Conservation (phyloP, 768 basidiomycete genomes). For the Lentinula lateritia region DNA sequence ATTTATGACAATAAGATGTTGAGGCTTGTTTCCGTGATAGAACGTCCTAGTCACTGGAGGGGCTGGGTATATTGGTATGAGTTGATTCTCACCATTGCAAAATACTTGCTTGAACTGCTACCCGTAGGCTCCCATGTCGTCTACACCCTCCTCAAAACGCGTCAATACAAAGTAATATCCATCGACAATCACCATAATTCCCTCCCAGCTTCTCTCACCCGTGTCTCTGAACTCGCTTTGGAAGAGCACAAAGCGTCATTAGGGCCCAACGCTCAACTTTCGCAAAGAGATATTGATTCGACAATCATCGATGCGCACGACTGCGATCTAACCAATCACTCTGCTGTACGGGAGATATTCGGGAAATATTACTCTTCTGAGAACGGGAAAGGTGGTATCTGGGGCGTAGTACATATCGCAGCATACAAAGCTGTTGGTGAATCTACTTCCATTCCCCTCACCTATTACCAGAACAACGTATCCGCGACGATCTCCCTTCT, state of each 20-base stretch:
- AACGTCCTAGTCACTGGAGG: constrained; percentile 72
- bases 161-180: constrained; percentile 87
- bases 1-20: too few species aligned
- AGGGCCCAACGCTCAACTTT: constrained; percentile 23
- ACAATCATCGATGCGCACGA: constrained; percentile 63
- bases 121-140: constrained; percentile 87
- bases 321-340: constrained; percentile 71
- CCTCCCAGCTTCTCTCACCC: constrained; percentile 62
- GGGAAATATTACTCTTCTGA: constrained; percentile 46
- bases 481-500: constrained; percentile 80
- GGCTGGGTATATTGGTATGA: constrained; percentile 82
- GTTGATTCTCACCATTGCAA: too few species aligned
- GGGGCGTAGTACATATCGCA: constrained; percentile 95
- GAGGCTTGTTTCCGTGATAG: constrained; percentile 21
- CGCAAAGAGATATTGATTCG: constrained; percentile 65
- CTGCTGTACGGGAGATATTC: constrained; percentile 60
- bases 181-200: constrained; percentile 97
- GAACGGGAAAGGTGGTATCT: constrained; percentile 87
- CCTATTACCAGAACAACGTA: constrained; percentile 95
- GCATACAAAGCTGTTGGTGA: constrained; percentile 99
- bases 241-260: constrained; percentile 49
- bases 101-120: too few species aligned
- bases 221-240: constrained; percentile 76
- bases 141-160: constrained; percentile 77
- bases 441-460: constrained; percentile 86